Evolutionary conservation across 2,329 filamentous ascomycete genomes (phyloP).

Genomic region (Exophiala calicioides): DNA sequence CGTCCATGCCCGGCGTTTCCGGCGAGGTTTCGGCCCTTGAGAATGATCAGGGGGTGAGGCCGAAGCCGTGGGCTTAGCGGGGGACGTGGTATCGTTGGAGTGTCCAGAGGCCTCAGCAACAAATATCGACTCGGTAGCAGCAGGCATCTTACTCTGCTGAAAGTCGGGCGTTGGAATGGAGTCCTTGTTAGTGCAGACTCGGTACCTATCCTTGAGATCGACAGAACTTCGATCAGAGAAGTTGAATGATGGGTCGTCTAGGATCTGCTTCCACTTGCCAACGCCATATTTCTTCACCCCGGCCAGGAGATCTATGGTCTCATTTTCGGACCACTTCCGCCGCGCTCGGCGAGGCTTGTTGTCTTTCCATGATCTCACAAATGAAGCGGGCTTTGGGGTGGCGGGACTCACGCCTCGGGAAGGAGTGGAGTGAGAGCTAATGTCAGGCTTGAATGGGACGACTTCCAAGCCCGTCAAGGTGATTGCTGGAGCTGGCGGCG

Average conservation of each 20-base stretch:
- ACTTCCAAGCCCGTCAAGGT: slow-evolving; percentile 3
- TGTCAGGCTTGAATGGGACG: background rate
- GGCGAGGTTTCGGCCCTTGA: slow-evolving; percentile 49
- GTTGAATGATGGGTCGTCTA: slow-evolving; percentile 56
- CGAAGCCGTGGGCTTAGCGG: slow-evolving; percentile 2
- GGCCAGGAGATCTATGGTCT: slow-evolving; percentile 58
- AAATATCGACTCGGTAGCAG: slow-evolving; percentile 11
- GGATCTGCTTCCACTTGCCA: slow-evolving; percentile 65
- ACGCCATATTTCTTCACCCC: slow-evolving; percentile 64
- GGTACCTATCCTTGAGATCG: slow-evolving; percentile 63
- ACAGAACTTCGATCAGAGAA: slow-evolving; percentile 60
- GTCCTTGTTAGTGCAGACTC: slow-evolving; percentile 56
- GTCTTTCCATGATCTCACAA: slow-evolving; percentile 34
- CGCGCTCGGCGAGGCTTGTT: slow-evolving; percentile 52
- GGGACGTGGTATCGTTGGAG: slow-evolving; percentile 28
- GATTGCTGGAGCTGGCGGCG: background rate
- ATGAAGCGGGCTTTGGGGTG: slow-evolving; percentile 27
- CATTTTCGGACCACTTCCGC: slow-evolving; percentile 61
- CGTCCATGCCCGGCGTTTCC: slow-evolving; percentile 58
- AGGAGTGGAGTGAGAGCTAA: background rate
- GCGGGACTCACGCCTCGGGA: slow-evolving; percentile 9
- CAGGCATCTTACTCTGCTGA: slow-evolving; percentile 2
- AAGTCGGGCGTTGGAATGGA: slow-evolving; percentile 34
- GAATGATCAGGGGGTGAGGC: slow-evolving; percentile 24
- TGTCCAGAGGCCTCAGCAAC: slow-evolving; percentile 21